Evolutionary conservation across 1,284 basidiomycete genomes (phyloP).

Genomic region (Pseudozyma flocculosa): DNA sequence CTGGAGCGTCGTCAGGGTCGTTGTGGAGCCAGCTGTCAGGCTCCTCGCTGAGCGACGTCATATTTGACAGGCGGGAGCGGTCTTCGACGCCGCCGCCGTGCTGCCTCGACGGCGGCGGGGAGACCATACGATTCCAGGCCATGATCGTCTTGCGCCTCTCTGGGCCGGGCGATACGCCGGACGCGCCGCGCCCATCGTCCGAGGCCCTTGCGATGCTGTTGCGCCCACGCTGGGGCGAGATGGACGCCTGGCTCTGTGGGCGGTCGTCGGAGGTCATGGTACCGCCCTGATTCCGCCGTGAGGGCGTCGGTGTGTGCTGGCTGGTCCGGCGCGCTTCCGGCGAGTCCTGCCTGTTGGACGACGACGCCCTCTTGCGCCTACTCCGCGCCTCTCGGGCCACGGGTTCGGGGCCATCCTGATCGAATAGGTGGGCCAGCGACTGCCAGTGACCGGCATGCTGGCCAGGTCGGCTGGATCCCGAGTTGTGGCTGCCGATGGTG

Average conservation of each 20-base stretch:
- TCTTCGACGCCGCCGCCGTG: neutral
- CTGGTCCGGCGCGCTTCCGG: too few relatives aligned
- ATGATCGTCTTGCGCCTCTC: neutral
- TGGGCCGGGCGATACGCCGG: neutral
- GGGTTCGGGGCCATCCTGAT: slow-evolving; percentile 3
- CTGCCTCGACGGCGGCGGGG: too few relatives aligned
- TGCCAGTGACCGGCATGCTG: slow-evolving; percentile 46
- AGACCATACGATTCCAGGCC: neutral
- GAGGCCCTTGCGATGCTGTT: too few relatives aligned
- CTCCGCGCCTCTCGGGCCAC: neutral
- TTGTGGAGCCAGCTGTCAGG: slow-evolving; percentile 31
- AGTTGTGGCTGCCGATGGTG: slow-evolving; percentile 22
- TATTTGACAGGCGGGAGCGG: neutral
- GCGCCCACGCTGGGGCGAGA: too few relatives aligned
- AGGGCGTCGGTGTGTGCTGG: neutral
- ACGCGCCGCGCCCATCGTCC: too few relatives aligned
- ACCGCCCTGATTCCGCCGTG: too few relatives aligned
- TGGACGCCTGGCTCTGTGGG: too few relatives aligned
- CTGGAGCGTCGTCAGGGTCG: slow-evolving; percentile 39
- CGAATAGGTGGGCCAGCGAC: slow-evolving; percentile 41
- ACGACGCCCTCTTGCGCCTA: neutral
- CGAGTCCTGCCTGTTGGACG: neutral
- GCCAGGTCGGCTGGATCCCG: slow-evolving; percentile 21
- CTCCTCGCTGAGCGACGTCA: slow-evolving; percentile 30
- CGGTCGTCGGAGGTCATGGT: too few relatives aligned